Evolutionary conservation across 352 stramenopile genomes (phyloP).

Genomic region (Thraustochytrium sp.): DNA sequence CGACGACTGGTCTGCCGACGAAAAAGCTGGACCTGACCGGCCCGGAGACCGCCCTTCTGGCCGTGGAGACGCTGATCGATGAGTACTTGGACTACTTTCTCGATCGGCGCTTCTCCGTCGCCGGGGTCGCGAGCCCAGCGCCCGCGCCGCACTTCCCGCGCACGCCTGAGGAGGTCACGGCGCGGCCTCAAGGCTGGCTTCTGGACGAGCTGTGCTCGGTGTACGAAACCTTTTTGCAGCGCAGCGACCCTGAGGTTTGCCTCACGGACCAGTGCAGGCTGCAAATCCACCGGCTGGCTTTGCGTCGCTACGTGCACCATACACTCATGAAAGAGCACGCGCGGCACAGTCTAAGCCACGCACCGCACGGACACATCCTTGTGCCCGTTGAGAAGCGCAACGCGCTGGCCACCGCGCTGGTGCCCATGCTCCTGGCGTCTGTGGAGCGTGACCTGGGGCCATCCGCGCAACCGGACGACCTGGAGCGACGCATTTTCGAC

Average conservation of each 20-base stretch:
- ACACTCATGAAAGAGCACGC: not conserved
- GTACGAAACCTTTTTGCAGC: not conserved
- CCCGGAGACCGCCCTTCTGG: not conserved
- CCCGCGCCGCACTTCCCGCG: not conserved
- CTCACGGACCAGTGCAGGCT: not conserved
- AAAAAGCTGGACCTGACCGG: not conserved
- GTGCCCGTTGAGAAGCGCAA: not conserved
- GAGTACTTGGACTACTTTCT: constrained; percentile 32
- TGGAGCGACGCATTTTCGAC: not conserved
- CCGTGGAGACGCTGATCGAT: not conserved
- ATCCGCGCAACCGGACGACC: not conserved
- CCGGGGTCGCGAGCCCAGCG: not conserved
- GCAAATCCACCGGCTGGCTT: not conserved
- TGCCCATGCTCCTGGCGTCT: not conserved
- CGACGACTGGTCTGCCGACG: not conserved
- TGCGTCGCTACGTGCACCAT: not conserved
- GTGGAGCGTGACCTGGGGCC: not conserved
- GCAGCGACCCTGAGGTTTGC: too few species aligned
- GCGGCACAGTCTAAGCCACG: not conserved
- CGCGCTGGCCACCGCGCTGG: not conserved
- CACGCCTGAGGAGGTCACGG: not conserved
- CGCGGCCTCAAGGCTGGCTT: not conserved
- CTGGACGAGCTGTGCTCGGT: not conserved
- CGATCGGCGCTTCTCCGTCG: not conserved
- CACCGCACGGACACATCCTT: not conserved